Conservation (phyloP, 805 yeast species). For the Starmera dryadoides region DNA sequence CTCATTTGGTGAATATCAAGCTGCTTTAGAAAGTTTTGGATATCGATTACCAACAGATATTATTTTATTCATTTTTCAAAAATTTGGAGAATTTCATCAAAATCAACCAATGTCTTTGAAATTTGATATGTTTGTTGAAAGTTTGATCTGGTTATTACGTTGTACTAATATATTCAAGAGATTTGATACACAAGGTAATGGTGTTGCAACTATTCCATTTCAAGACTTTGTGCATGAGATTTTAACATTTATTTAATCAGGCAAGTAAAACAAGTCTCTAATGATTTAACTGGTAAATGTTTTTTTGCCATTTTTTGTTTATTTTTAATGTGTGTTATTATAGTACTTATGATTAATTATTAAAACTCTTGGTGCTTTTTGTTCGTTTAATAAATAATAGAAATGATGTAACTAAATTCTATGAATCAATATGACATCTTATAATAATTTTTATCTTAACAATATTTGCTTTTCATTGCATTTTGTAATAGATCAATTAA, state of each 20-base stretch:
- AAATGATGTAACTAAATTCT: no score
- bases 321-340: no score
- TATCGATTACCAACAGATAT: constrained; percentile 51
- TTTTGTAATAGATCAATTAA: no score
- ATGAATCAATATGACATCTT: no score
- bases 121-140: constrained; percentile 78
- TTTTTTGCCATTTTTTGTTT: no score
- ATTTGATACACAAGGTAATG: constrained; percentile 68
- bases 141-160: constrained; percentile 67
- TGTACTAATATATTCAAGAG: constrained; percentile 74
- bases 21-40: constrained; percentile 58
- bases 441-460: no score
- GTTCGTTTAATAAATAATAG: no score
- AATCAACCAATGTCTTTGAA: constrained; percentile 38
- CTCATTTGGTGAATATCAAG: constrained; percentile 57
- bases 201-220: constrained; percentile 59
- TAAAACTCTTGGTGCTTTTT: no score
- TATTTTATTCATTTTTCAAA: constrained; percentile 50
- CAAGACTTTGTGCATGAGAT: constrained; percentile 57
- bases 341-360: no score
- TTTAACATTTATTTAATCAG: constrained; percentile 25
- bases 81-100: constrained; percentile 35
- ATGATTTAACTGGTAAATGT: neutral
- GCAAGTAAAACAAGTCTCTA: neutral
- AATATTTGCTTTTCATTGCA: no score